Percentiles rank a stretch among this genome's conserved stretches.
These are phyloP conservation scores for Candida dendrica DNA, from an alignment of 805 yeast species.

Conservation along the genomic window DNA sequence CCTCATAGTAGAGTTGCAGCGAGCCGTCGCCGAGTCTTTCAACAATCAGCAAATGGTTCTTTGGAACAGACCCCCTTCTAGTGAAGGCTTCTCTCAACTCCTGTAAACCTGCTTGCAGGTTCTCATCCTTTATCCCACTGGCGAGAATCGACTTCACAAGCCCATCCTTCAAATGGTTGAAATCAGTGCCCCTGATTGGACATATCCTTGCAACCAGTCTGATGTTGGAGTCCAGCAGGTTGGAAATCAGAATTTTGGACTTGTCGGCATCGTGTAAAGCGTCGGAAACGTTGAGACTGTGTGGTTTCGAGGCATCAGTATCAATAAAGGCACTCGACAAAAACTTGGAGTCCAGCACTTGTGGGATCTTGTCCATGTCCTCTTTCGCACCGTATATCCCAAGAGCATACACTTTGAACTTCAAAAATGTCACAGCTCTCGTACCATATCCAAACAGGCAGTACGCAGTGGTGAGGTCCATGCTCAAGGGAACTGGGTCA, in stretches of 20 bases:
- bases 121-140: slow-evolving; percentile 42
- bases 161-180: slow-evolving; percentile 84
- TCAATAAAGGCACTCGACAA: slow-evolving; percentile 30
- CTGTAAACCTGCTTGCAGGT: slow-evolving; percentile 54
- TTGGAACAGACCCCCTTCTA: slow-evolving; percentile 65
- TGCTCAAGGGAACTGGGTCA: slow-evolving; percentile 28
- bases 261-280: slow-evolving; percentile 45
- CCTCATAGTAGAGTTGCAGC: slow-evolving; percentile 36
- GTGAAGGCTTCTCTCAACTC: slow-evolving; percentile 58
- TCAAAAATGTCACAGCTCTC: slow-evolving; percentile 74
- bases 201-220: slow-evolving; percentile 68
- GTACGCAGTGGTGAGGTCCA: slow-evolving; percentile 30
- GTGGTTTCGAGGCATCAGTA: slow-evolving; percentile 24
- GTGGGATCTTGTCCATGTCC: slow-evolving; percentile 38
- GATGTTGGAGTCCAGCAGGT: slow-evolving; percentile 51
- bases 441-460: slow-evolving; percentile 73
- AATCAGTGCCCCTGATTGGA: slow-evolving; percentile 88
- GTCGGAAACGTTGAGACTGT: slow-evolving; percentile 29
- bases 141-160: slow-evolving; percentile 73
- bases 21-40: slow-evolving; percentile 43
- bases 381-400: slow-evolving; percentile 70
- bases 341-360: slow-evolving; percentile 36
- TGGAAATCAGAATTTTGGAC: slow-evolving; percentile 47
- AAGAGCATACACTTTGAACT: slow-evolving; percentile 78
- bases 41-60: slow-evolving; percentile 60